Conservation (phyloP, 2,329 filamentous ascomycete species). For the Calonectria ilicicola region DNA sequence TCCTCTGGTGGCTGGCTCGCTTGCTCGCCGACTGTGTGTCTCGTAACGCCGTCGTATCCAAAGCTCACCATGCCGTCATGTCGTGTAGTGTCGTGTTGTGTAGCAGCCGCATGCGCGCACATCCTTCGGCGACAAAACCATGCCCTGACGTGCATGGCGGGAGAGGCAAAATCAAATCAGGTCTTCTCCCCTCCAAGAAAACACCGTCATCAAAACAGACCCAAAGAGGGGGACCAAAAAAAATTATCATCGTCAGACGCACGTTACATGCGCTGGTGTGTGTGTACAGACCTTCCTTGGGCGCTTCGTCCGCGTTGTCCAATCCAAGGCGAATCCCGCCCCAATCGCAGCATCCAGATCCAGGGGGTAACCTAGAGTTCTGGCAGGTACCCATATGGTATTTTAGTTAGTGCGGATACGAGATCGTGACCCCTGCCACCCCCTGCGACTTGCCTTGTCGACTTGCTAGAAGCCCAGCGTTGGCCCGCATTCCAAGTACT, state of each 20-base stretch:
- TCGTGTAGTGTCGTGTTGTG: constrained; percentile 13
- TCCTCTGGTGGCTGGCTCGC: constrained; percentile 10
- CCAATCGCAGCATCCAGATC: constrained; percentile 4
- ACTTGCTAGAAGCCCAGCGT: constrained; percentile 28
- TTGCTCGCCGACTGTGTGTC: constrained; percentile 12
- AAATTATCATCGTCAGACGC: constrained; percentile 1
- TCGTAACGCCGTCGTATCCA: constrained; percentile 12
- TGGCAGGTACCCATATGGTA: constrained; percentile 35
- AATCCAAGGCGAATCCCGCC: constrained; percentile 12
- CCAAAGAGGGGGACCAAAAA: background rate
- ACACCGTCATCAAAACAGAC: background rate
- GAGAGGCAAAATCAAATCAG: background rate
- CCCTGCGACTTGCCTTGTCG: constrained; percentile 20
- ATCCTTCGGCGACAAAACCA: background rate
- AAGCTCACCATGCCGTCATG: background rate
- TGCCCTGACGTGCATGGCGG: background rate
- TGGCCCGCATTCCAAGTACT: constrained; percentile 40
- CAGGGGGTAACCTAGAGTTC: constrained; percentile 4
- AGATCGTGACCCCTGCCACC: constrained; percentile 36
- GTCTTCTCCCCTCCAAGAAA: background rate
- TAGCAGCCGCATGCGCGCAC: background rate
- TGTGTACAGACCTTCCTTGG: background rate
- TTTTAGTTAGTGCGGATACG: constrained; percentile 46
- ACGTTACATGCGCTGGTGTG: constrained; percentile 8
- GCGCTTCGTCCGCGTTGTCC: background rate